phyloP scores from a whole-genome alignment of 371 early-diverging fungal species.

The Lichtheimia ornata region DNA sequence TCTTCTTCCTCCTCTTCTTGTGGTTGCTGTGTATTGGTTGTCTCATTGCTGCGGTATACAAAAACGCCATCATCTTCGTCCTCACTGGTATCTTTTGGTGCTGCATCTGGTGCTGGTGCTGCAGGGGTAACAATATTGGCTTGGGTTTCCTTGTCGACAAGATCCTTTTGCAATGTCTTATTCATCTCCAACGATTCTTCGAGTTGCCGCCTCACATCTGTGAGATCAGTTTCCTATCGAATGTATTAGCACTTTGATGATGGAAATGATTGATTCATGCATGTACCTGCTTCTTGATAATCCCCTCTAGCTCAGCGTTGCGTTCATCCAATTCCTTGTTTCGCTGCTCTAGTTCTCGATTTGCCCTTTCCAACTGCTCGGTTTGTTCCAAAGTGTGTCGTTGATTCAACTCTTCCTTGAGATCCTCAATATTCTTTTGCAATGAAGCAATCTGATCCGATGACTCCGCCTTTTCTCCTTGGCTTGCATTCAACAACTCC shows the following conservation, averaged over 20 bases:
- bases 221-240: not conserved
- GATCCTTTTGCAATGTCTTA: conserved; percentile 1
- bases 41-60: conserved; percentile 33
- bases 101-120: not conserved
- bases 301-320: conserved; percentile 13
- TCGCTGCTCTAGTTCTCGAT: conserved; percentile 12
- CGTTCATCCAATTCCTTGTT: conserved; percentile 13
- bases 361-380: conserved; percentile 19
- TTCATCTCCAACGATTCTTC: conserved; percentile 1
- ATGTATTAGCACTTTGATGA: not conserved
- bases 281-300: conserved; percentile 17
- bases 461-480: not conserved
- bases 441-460: conserved; percentile 12
- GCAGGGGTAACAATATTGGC: conserved; percentile 10
- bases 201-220: not conserved
- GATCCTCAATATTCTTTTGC: conserved; percentile 11
- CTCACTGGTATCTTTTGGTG: conserved; percentile 16
- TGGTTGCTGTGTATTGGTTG: not conserved
- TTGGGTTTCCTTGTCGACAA: conserved; percentile 22
- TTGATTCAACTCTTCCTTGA: conserved; percentile 4
- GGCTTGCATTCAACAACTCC: conserved; percentile 16
- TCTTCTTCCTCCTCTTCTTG: conserved; percentile 32
- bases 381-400: conserved; percentile 16
- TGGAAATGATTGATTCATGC: not conserved
- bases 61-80: conserved; percentile 37